A percentile compares a stretch with the other conserved stretches of the same genome.
These are phyloP conservation scores for Debaryomyces tyrocola DNA, from an alignment of 805 yeast species.

Conservation along the genomic window DNA sequence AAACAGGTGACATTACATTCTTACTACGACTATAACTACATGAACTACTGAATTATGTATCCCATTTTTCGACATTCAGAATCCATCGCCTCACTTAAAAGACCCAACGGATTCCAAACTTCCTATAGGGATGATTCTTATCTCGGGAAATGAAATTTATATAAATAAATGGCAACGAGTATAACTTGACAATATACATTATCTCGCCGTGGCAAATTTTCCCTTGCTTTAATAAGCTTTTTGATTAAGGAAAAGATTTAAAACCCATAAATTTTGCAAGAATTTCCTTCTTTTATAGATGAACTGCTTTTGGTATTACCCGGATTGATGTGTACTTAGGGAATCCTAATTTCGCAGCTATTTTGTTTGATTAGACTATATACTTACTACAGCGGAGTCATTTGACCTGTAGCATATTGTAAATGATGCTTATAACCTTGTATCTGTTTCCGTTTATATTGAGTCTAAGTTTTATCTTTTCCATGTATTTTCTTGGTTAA, in stretches of 20 bases:
- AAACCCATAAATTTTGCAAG: background rate
- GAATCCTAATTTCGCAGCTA: too few species aligned
- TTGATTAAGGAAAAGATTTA: conserved; percentile 48
- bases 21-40: background rate
- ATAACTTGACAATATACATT: conserved; percentile 59
- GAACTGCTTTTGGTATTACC: conserved; percentile 1
- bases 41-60: conserved; percentile 21
- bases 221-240: conserved; percentile 52
- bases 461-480: too few species aligned
- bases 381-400: too few species aligned
- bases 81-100: conserved; percentile 54
- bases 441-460: too few species aligned
- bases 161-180: conserved; percentile 60
- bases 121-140: conserved; percentile 53
- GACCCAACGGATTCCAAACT: conserved; percentile 55
- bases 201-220: conserved; percentile 69
- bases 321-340: background rate
- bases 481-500: too few species aligned
- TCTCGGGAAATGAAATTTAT: conserved; percentile 52
- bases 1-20: background rate
- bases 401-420: too few species aligned
- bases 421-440: too few species aligned
- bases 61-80: conserved; percentile 61
- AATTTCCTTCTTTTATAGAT: background rate
- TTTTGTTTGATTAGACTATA: too few species aligned